These are phyloP conservation scores for Exophiala dermatitidis DNA, from an alignment of 2,329 filamentous ascomycete genomes.

Conservation along the genomic window DNA sequence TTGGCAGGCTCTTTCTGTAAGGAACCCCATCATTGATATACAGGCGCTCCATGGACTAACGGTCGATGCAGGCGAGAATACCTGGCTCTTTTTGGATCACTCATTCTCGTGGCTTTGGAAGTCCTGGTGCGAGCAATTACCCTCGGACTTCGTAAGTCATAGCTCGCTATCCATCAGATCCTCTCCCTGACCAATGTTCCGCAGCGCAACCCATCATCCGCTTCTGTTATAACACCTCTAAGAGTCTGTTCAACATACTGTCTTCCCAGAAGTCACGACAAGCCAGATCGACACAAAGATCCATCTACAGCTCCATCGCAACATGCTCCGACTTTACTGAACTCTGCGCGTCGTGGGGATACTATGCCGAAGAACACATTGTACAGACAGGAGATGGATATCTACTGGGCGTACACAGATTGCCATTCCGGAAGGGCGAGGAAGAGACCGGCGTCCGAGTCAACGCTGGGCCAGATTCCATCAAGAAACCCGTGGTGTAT, in stretches of 20 bases:
- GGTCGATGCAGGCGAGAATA: slow-evolving; percentile 65
- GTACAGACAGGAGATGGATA: slow-evolving; percentile 93
- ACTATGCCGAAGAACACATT: slow-evolving; percentile 91
- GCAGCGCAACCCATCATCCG: slow-evolving; percentile 70
- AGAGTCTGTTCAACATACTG: slow-evolving; percentile 72
- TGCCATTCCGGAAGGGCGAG: slow-evolving; percentile 67
- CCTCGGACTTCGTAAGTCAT: slow-evolving; percentile 67
- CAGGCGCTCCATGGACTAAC: slow-evolving; percentile 1
- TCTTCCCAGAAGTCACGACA: slow-evolving; percentile 62
- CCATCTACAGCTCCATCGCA: slow-evolving; percentile 67
- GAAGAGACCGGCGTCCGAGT: slow-evolving; percentile 52
- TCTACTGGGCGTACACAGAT: slow-evolving; percentile 77
- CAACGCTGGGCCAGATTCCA: slow-evolving; percentile 60
- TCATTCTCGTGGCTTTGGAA: slow-evolving; percentile 75
- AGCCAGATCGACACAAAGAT: slow-evolving; percentile 61
- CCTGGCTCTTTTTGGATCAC: slow-evolving; percentile 73
- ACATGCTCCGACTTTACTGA: slow-evolving; percentile 89
- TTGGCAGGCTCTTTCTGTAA: slow-evolving; percentile 53
- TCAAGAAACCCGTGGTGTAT: slow-evolving; percentile 81
- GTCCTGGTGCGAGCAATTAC: slow-evolving; percentile 77
- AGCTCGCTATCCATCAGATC: neutral
- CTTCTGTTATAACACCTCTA: slow-evolving; percentile 75
- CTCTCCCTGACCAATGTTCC: slow-evolving; percentile 11
- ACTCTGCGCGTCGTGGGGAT: slow-evolving; percentile 84
- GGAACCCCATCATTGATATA: slow-evolving; percentile 11